Evolutionary conservation across 495 filamentous ascomycete species (phyloP), one percentile per base, ranked within the genome.

Genomic region (Neurospora terricola): DNA sequence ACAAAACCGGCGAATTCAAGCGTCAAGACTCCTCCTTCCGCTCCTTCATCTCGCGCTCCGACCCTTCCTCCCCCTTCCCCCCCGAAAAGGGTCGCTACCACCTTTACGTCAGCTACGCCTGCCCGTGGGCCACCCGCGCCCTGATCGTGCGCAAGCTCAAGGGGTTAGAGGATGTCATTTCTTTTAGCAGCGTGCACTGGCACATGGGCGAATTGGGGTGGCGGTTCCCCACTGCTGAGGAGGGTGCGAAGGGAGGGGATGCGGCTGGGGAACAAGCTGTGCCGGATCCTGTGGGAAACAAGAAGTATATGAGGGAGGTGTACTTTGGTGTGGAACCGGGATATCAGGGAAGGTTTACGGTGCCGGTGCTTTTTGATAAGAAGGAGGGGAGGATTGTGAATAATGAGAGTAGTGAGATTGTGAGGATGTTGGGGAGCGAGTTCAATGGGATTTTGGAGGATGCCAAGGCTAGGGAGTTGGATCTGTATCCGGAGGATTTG

Each of bases 1-100:
- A 94, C 82, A 91, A 88, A 74, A 87, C 89, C 2, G 94, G 94
- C 82, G 94, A 97, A 82, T 98, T 96, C 89, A 96, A 96, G 83
- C 91, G 92, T 39, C 89, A 90, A 77, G 82, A 82, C 72, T 92
- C 90, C 48, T 85, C 86, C 70, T 94, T 94, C 81, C 90, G 92
- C 54, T 86, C 88, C 80, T 91, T 83, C 79, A 90, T 95, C 81
- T 92, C 89, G 14, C 78, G 82, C 8, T 83, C 86, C 73, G 54
- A 34, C 54, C 54, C 23, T 4, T 83, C 87, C 30, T 86, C 91
- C 1, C 77, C 86, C 75, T 96, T 92, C 80, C 90, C 92, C 0
- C 83, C 93, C 16, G 92, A 93, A 77, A 88, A 88, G 77, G 88
- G 87, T 72, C 87, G 93, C 72, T 96, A 96, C 78, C 92, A 93